Conservation (phyloP, 345 rosid genomes). For the Ailanthus altissimus region DNA sequence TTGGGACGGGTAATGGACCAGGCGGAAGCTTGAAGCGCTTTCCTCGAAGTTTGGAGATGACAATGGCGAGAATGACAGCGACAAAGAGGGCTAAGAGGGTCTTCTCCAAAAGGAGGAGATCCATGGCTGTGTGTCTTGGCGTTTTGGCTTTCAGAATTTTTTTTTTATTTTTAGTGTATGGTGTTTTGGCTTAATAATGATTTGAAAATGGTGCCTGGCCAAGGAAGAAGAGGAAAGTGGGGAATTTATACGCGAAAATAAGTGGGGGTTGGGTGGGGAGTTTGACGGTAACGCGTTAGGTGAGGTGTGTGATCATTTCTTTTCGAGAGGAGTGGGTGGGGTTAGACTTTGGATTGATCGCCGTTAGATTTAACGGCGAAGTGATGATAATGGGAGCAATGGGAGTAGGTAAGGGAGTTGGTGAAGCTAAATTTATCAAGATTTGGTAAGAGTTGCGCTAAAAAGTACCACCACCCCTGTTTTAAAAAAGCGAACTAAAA, state of each 20-base stretch:
- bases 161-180: too few relatives aligned
- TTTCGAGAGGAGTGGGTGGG: not conserved
- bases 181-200: not conserved
- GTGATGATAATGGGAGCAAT: not conserved
- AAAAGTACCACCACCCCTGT: too few relatives aligned
- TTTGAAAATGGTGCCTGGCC: not conserved
- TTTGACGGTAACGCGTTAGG: slow-evolving; percentile 11
- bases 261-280: not conserved
- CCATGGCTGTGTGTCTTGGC: slow-evolving; percentile 44
- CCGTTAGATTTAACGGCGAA: slow-evolving; percentile 17
- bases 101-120: slow-evolving; percentile 82
- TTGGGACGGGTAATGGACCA: slow-evolving; percentile 81
- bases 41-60: slow-evolving; percentile 81
- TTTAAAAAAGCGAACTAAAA: not conserved
- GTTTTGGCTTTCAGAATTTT: too few relatives aligned
- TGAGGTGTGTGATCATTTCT: slow-evolving; percentile 3
- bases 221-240: too few relatives aligned
- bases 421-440: not conserved
- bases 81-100: slow-evolving; percentile 66
- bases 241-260: not conserved
- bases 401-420: slow-evolving; percentile 2
- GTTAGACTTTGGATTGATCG: not conserved
- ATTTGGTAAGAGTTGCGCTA: not conserved
- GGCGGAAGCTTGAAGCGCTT: slow-evolving; percentile 89
- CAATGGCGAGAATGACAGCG: slow-evolving; percentile 62